Conservation (phyloP, 208 protist genomes). For the Lotmaria passim region DNA sequence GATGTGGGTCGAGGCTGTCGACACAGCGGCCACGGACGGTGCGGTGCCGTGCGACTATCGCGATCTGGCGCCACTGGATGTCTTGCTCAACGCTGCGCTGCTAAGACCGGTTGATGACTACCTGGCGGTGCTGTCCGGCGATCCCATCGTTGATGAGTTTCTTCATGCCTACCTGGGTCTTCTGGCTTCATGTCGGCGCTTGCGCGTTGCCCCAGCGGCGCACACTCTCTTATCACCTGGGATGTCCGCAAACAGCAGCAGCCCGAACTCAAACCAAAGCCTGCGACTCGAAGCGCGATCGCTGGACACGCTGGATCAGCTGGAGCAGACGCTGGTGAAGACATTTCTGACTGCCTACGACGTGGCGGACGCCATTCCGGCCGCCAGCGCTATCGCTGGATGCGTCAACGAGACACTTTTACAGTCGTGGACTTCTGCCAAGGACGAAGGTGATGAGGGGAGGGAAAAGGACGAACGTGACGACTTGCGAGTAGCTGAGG, state of each 20-base stretch:
- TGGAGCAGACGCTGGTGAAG: slow-evolving; percentile 43
- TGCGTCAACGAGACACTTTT: background rate
- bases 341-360: slow-evolving; percentile 34
- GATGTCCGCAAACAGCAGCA: background rate
- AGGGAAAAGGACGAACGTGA: background rate
- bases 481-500: background rate
- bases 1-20: slow-evolving; percentile 17
- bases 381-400: background rate
- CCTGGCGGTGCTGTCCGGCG: slow-evolving; percentile 34
- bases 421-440: background rate
- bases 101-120: slow-evolving; percentile 6
- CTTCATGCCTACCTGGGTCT: slow-evolving; percentile 65
- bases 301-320: slow-evolving; percentile 40
- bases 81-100: background rate
- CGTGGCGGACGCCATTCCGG: background rate
- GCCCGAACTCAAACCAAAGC: background rate
- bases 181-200: slow-evolving; percentile 38
- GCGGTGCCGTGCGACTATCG: background rate
- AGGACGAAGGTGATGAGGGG: background rate
- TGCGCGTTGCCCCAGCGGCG: slow-evolving; percentile 10
- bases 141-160: slow-evolving; percentile 58
- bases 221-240: background rate
- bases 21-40: background rate
- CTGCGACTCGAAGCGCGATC: slow-evolving; percentile 13
- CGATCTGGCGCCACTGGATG: background rate